phyloP scores from a whole-genome alignment of 2,329 filamentous ascomycete species.

The Cladosporium sp. region DNA sequence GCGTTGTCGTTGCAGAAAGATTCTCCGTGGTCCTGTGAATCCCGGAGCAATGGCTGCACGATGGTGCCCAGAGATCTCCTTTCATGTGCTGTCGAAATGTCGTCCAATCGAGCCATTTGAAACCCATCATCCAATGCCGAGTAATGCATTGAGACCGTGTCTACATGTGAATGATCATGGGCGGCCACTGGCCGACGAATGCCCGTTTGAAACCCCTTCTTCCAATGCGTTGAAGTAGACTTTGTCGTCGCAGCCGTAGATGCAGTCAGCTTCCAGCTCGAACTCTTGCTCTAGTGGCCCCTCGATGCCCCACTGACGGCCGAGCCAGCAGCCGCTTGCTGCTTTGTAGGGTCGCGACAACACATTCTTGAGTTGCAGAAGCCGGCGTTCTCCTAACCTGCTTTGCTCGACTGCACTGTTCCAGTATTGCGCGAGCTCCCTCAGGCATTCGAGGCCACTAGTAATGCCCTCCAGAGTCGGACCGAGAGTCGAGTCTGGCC shows the following conservation, averaged over 20 bases:
- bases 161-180: too few relatives aligned
- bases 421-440: conserved; percentile 55
- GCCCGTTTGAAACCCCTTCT: conserved; percentile 8
- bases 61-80: too few relatives aligned
- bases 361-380: conserved; percentile 40
- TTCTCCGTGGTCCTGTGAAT: too few relatives aligned
- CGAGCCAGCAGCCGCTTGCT: conserved; percentile 30
- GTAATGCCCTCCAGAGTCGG: conserved; percentile 49
- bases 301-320: conserved; percentile 28
- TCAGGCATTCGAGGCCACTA: conserved; percentile 49
- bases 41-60: too few relatives aligned
- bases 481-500: conserved; percentile 46
- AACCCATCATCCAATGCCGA: too few relatives aligned
- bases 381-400: conserved; percentile 42
- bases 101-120: too few relatives aligned
- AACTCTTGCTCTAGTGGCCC: conserved; percentile 27
- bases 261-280: conserved; percentile 26
- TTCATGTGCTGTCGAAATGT: too few relatives aligned
- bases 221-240: conserved; percentile 30
- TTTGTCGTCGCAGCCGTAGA: conserved; percentile 26
- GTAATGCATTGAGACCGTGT: too few relatives aligned
- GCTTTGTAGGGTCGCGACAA: conserved; percentile 31
- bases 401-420: conserved; percentile 49
- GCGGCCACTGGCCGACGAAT: neutral
- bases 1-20: too few relatives aligned